A percentile compares a stretch with the other conserved stretches of the same genome.
These are phyloP conservation scores for Exophiala mesophila DNA, from an alignment of 2,329 filamentous ascomycete species.

Conservation along the genomic window DNA sequence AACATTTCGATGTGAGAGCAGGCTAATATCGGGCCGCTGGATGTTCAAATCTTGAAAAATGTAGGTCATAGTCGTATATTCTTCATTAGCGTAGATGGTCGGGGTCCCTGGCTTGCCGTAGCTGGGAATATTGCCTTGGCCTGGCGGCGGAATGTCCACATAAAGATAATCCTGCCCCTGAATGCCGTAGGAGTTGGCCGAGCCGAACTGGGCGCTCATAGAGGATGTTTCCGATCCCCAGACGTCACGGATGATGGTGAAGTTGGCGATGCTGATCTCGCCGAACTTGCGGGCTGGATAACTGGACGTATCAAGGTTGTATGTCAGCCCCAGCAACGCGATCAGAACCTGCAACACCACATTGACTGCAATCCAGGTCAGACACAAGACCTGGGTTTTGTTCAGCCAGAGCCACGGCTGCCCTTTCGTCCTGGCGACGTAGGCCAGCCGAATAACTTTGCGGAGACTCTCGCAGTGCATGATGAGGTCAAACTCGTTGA, in stretches of 20 bases:
- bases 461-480: constrained; percentile 24
- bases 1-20: constrained; percentile 18
- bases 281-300: constrained; percentile 77
- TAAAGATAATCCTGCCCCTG: constrained; percentile 22
- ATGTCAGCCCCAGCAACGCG: constrained; percentile 25
- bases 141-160: constrained; percentile 9
- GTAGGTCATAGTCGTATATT: constrained; percentile 16
- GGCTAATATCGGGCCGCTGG: constrained; percentile 10
- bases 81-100: constrained; percentile 14
- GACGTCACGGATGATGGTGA: constrained; percentile 63
- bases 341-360: constrained; percentile 22
- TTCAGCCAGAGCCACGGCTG: constrained; percentile 17
- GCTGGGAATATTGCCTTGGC: constrained; percentile 7
- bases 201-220: constrained; percentile 17
- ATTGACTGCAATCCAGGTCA: constrained; percentile 20
- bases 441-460: constrained; percentile 23
- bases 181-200: constrained; percentile 22
- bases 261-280: constrained; percentile 86
- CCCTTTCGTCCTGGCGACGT: constrained; percentile 15
- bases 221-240: constrained; percentile 13
- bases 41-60: constrained; percentile 19
- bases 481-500: constrained; percentile 26
- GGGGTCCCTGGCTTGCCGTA: constrained; percentile 18
- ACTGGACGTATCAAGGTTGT: constrained; percentile 21
- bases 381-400: constrained; percentile 22